Evolutionary conservation across 1,139 yeast species (phyloP).

Genomic region (Hemisphaericaspora subhashii): DNA sequence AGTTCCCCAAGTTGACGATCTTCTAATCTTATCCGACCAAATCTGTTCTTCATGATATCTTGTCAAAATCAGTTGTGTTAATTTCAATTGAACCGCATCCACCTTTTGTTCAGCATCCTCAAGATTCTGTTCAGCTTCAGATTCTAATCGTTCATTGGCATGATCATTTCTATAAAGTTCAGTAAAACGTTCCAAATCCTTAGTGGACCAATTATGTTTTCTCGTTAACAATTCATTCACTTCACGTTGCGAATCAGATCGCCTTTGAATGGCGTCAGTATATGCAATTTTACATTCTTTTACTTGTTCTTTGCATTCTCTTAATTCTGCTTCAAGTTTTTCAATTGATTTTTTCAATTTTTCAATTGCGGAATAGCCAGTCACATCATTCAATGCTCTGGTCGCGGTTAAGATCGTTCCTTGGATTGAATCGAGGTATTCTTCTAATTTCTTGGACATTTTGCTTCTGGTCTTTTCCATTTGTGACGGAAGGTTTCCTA

Average conservation of each 20-base stretch:
- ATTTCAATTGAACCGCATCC: slow-evolving; percentile 67
- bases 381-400: slow-evolving; percentile 78
- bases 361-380: slow-evolving; percentile 88
- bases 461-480: slow-evolving; percentile 22
- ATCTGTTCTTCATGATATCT: slow-evolving; percentile 96
- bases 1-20: slow-evolving; percentile 97
- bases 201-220: slow-evolving; percentile 76
- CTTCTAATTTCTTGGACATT: slow-evolving; percentile 39
- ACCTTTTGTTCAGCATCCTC: slow-evolving; percentile 60
- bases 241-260: slow-evolving; percentile 78
- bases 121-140: slow-evolving; percentile 49
- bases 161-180: slow-evolving; percentile 80
- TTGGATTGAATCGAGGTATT: slow-evolving; percentile 62
- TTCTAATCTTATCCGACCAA: slow-evolving; percentile 94
- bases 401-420: slow-evolving; percentile 70
- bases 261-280: slow-evolving; percentile 58
- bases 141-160: slow-evolving; percentile 63
- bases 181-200: slow-evolving; percentile 83
- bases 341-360: slow-evolving; percentile 64
- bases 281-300: slow-evolving; percentile 53
- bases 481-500: slow-evolving; percentile 33
- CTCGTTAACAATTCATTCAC: slow-evolving; percentile 86
- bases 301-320: slow-evolving; percentile 49
- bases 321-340: slow-evolving; percentile 47
- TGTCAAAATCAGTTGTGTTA: slow-evolving; percentile 77